Evolutionary conservation across 2,329 filamentous ascomycete species (phyloP), one percentile per base, ranked within the genome.

Genomic region (Lasiodiplodia gonubiensis): DNA sequence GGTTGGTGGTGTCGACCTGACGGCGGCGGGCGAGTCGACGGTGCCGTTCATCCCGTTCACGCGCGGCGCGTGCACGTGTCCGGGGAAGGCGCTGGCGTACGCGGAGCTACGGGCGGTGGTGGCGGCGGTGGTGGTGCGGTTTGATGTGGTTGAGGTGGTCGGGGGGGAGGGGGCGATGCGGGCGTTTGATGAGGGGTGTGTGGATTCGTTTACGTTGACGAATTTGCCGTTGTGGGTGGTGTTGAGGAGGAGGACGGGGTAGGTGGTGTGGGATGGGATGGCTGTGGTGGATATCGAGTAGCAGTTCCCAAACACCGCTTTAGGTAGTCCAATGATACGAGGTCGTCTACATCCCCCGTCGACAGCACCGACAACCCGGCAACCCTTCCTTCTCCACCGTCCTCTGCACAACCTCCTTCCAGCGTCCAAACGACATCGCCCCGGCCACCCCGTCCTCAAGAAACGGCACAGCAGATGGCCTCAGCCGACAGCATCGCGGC

Each of bases 181-280:
- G 51, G 55, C 27, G 12, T 75, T 74, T 18, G 57, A 67, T n/a
- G 46, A 63, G 54, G 68, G 55, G 3, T 30, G 39, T 7, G n/a
- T 61, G 18, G 60, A 53, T 23, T 55, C 37, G 18, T 61, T 67
- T 27, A 67, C 75, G 1, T 71, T 75, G 53, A 71, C 69, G 39
- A 69, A 76, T 35, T 72, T 73, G n/a, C 73, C 76, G 52, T 67
- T 79, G 21, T 51, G 72, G 48, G 23, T 75, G 30, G 30, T 67
- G 39, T 74, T 76, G 46, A 71, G 68, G 30, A 48, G 21, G 39
- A 46, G 55, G 3, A 16, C 21, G 18, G 4, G 35, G n/a, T 7
- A 4, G 49, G 21, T 4, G 25, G 23, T 2, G 49, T 6, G 2
- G 25, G 7, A 51, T 6, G 49, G n/a, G 21, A 21, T 7, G 30